Evolutionary conservation across 2,329 filamentous ascomycete species (phyloP), one percentile per base, ranked within the genome.

Genomic region (Paraphoma sp.): DNA sequence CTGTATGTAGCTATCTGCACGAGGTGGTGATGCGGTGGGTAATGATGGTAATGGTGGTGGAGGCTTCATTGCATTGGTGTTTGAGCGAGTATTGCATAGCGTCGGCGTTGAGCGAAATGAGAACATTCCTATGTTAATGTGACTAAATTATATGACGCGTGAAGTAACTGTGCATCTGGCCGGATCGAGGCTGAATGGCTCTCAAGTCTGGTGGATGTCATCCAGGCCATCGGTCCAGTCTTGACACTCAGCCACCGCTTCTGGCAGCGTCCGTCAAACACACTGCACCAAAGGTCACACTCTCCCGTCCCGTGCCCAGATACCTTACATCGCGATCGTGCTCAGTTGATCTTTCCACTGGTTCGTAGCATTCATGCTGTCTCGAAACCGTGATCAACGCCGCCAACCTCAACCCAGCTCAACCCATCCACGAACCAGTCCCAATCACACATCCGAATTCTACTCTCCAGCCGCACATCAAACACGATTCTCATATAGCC

Each of bases 41-140:
- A 48, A 33, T 56, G 30, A 54, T 45, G 36, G 48, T 46, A 8
- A 28, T 53, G 54, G 54, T 8, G 54, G 42, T 53, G 40, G 42
- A 48, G 44, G 46, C 23, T 23, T 23, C 23, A 40, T 45, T 44
- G 43, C 28, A 42, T 42, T 60, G 53, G 43, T 46, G 14, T 36
- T 14, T 36, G 33, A 36, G 33, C 44, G 45, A 45, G 54, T 50
- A 56, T 55, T 68, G 69, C 69, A 72, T 71, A 72, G 71, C 69
- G 70, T 67, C 63, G 71, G 69, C 69, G 70, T 66, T 64, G 65
- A 62, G 14, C 33, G 40, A 9, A 45, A 51, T 51, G 51, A 53
- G 14, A 14, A 36, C 6, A 36, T 36, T 36, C 14, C 14, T 36
- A 36, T 14, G 10, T 36, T 7, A 36, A 36, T 2, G 10, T 36